Percentiles rank a stretch among this genome's conserved stretches.
These are phyloP conservation scores for Entomortierella lignicola DNA, from an alignment of 192 early-diverging fungal species.

Conservation along the genomic window DNA sequence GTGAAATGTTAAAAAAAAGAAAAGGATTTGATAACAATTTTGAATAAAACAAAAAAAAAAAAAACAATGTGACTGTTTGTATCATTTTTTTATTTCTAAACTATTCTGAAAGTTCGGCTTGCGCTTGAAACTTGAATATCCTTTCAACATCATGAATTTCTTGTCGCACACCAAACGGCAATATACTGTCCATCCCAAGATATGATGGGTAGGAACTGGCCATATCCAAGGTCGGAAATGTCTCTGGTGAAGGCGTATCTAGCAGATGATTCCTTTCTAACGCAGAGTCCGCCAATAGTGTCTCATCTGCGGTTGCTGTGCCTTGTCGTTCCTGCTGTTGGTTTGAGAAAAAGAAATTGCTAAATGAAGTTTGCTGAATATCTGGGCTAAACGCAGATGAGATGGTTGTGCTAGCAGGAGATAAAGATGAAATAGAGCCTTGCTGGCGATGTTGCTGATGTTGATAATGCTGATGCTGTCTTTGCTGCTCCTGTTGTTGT, in stretches of 20 bases:
- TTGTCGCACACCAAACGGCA: slow-evolving; percentile 38
- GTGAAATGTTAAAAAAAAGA: too few species aligned
- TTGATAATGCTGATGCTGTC: background rate
- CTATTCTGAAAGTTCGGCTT: slow-evolving; percentile 5
- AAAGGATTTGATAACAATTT: background rate
- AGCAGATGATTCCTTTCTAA: slow-evolving; percentile 13
- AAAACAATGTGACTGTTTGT: background rate
- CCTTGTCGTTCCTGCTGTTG: slow-evolving; percentile 5
- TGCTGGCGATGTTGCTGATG: background rate
- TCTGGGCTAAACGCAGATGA: slow-evolving; percentile 31
- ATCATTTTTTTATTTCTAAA: background rate
- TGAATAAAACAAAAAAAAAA: background rate
- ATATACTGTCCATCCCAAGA: slow-evolving; percentile 7
- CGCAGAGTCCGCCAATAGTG: slow-evolving; percentile 17
- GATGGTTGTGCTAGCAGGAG: slow-evolving; percentile 10
- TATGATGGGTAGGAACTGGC: slow-evolving; percentile 34
- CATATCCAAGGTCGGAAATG: slow-evolving; percentile 30
- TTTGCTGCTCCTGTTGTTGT: slow-evolving; percentile 5
- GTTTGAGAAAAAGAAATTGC: background rate
- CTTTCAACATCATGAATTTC: slow-evolving; percentile 19
- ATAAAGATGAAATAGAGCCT: slow-evolving; percentile 11
- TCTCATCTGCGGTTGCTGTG: slow-evolving; percentile 14
- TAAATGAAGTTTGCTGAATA: background rate
- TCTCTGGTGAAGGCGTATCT: slow-evolving; percentile 35
- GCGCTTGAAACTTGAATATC: slow-evolving; percentile 34